Base-by-base conservation (phyloP, 768 basidiomycete genomes). In the Termitomyces sp. region DNA sequence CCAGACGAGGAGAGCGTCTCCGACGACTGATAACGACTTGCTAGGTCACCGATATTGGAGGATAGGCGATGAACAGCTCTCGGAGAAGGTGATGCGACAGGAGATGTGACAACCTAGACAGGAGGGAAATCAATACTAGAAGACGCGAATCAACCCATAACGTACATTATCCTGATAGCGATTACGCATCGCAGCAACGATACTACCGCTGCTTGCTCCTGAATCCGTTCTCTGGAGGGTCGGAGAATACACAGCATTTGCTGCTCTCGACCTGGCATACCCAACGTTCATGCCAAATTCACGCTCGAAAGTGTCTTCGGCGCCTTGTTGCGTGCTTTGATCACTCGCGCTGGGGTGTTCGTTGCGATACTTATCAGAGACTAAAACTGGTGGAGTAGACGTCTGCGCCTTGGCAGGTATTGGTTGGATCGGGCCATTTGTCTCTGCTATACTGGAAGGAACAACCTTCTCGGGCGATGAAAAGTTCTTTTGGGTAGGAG, bases 111-210 rank as follows among this genome's bases (percentile, higher is more conserved):
- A 49, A 35, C 56, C 20, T 20, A 32, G 32, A 55, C n/a, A n/a
- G n/a, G 5, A 57, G 41, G 46, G 61, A 40, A 52, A 31, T 55
- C 22, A 50, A 16, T 49, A 13, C 35, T 55, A 42, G 12, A 27
- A 56, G 38, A 56, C 6, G n/a, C 41, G 18, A 38, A 11, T 41
- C 23, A 31, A 23, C 59, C 51, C 15, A 56, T 39, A 38, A 73
- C 84, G 41, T 60, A 89, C 88, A 52, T 68, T 73, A 39, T 70
- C 76, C 20, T 81, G 76, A 59, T 87, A 90, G 47, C 80, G 80
- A 63, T 78, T 80, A 41, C 85, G 78, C 76, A 92, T 83, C 2
- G 82, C 81, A 40, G 88, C 85, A 42, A 91, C 88, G 23, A 86
- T 70, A 60, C 80, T 83, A 12, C 79, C 80, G 45, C 63, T 77